Evolutionary conservation across 140 eudicot species (phyloP).

Genomic region (Cichorium intybus): DNA sequence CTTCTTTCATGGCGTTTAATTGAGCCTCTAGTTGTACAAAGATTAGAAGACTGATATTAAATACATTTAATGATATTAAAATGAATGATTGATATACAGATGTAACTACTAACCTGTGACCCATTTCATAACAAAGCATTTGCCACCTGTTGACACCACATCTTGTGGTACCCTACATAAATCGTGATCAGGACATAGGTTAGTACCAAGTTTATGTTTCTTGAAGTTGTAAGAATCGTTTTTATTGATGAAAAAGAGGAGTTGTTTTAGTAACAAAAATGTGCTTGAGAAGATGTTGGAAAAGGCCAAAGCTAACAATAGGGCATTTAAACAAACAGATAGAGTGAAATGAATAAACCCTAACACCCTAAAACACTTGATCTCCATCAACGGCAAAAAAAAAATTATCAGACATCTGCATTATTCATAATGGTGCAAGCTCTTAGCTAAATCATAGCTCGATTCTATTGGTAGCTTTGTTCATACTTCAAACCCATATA

Average conservation of each 20-base stretch:
- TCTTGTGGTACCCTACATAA: conserved; percentile 87
- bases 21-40: conserved; percentile 50
- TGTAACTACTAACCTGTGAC: conserved; percentile 56
- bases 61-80: background rate
- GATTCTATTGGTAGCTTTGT: background rate
- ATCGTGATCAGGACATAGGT: background rate
- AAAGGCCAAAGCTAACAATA: background rate
- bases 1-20: conserved; percentile 66
- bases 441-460: conserved; percentile 1
- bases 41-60: background rate
- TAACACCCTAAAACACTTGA: background rate
- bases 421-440: background rate
- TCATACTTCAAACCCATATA: conserved; percentile 12
- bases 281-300: background rate
- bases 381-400: background rate
- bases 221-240: no score
- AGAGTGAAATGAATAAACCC: conserved; percentile 4
- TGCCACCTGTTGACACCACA: conserved; percentile 81
- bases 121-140: conserved; percentile 75
- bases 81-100: background rate
- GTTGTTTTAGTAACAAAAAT: background rate
- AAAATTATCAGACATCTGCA: background rate
- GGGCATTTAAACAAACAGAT: conserved; percentile 23
- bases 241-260: background rate
- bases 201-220: conserved; percentile 5